Percentiles rank a stretch among this genome's conserved stretches.
These are phyloP conservation scores for Limnomonas spitsbergensis DNA, from an alignment of 139 green algal genomes.

Conservation along the genomic window DNA sequence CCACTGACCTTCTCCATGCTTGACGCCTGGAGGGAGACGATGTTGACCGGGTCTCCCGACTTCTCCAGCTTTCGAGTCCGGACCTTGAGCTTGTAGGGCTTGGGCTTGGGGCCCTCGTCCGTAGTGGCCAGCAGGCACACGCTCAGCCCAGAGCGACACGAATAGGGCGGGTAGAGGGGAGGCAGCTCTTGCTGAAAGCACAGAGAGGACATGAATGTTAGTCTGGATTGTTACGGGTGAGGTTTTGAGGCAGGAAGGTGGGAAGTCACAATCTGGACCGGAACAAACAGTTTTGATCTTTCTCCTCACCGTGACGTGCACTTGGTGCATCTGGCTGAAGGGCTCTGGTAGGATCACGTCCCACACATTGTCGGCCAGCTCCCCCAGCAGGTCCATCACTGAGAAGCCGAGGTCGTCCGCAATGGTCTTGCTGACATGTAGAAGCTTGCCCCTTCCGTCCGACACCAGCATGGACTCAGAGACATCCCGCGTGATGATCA, in stretches of 20 bases:
- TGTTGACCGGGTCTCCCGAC: neutral
- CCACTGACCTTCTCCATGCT: slow-evolving; percentile 2
- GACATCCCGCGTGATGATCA: neutral
- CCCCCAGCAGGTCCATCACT: neutral
- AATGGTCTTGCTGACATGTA: slow-evolving; percentile 14
- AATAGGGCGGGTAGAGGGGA: neutral
- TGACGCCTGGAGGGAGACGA: neutral
- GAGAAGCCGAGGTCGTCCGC: slow-evolving; percentile 7
- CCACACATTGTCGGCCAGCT: neutral
- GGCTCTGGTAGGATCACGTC: slow-evolving; percentile 2
- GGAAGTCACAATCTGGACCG: too few relatives aligned
- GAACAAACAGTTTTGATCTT: too few relatives aligned
- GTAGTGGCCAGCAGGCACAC: slow-evolving; percentile 1
- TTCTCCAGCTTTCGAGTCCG: neutral
- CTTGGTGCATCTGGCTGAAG: neutral
- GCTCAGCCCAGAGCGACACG: slow-evolving; percentile 16
- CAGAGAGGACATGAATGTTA: neutral
- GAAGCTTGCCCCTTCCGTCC: neutral
- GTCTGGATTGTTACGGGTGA: neutral
- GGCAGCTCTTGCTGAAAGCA: neutral
- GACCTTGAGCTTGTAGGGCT: neutral
- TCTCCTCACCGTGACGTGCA: neutral
- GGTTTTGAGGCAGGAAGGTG: too few relatives aligned
- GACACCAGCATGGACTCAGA: neutral
- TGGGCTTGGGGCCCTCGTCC: neutral